These are phyloP conservation scores for Diutina ranongensis DNA, from an alignment of 1,139 yeast species.

Conservation along the genomic window DNA sequence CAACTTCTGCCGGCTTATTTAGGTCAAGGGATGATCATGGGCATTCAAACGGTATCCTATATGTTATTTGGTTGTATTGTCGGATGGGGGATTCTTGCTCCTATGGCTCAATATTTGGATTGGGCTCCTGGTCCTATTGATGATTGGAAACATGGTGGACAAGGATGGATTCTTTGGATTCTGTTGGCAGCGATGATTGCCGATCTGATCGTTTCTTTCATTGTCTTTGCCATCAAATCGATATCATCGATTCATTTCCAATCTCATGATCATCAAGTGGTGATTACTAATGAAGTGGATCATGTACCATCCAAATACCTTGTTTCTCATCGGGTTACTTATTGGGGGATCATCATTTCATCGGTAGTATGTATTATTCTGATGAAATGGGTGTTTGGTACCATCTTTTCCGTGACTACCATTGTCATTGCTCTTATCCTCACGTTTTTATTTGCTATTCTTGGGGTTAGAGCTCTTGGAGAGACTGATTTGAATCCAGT, in stretches of 20 bases:
- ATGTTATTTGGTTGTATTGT: slow-evolving; percentile 83
- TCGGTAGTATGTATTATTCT: slow-evolving; percentile 56
- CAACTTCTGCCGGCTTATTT: slow-evolving; percentile 96
- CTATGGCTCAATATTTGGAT: slow-evolving; percentile 51
- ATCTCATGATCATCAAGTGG: not conserved
- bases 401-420: slow-evolving; percentile 60
- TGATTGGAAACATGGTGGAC: slow-evolving; percentile 90
- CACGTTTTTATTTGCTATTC: slow-evolving; percentile 67
- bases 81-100: slow-evolving; percentile 90
- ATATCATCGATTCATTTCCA: slow-evolving; percentile 8
- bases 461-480: slow-evolving; percentile 90
- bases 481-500: slow-evolving; percentile 97
- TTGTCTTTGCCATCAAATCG: slow-evolving; percentile 47
- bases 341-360: slow-evolving; percentile 53
- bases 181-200: slow-evolving; percentile 89
- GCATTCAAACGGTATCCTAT: slow-evolving; percentile 78
- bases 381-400: slow-evolving; percentile 57
- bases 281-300: not conserved
- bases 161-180: slow-evolving; percentile 97
- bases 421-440: slow-evolving; percentile 55
- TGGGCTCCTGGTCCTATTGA: slow-evolving; percentile 91
- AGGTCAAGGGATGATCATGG: slow-evolving; percentile 98
- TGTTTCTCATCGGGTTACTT: slow-evolving; percentile 38
- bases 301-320: slow-evolving; percentile 17
- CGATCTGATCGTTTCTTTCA: slow-evolving; percentile 76